Evolutionary conservation across 2,329 filamentous ascomycete genomes (phyloP).

Genomic region (Exserohilum turcica): DNA sequence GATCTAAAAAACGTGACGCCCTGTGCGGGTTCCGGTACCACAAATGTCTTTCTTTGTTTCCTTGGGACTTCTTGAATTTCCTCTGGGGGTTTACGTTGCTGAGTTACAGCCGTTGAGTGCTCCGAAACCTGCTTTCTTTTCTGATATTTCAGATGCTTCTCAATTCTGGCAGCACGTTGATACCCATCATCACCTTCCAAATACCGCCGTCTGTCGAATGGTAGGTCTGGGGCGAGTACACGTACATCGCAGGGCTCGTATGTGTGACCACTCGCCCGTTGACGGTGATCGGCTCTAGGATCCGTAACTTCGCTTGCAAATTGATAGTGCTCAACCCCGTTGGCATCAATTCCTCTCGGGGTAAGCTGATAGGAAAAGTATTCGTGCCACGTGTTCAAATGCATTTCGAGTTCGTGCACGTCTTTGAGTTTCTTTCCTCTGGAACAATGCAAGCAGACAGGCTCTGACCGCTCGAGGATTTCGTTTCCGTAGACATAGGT

Average conservation of each 20-base stretch:
- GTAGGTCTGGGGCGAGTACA: conserved; percentile 40
- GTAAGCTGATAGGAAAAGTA: conserved; percentile 36
- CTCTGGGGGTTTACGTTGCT: conserved; percentile 19
- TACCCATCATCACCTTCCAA: conserved; percentile 42
- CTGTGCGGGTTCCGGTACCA: conserved; percentile 43
- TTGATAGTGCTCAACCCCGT: conserved; percentile 21
- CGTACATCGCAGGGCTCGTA: conserved; percentile 34
- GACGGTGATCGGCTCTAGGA: conserved; percentile 23
- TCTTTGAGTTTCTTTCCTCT: conserved; percentile 6
- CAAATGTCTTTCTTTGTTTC: conserved; percentile 31
- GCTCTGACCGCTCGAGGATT: conserved; percentile 8
- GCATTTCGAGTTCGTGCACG: conserved; percentile 40
- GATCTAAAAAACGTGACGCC: conserved; percentile 49
- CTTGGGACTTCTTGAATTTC: conserved; percentile 22
- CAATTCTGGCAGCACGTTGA: conserved; percentile 15
- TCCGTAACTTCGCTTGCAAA: conserved; percentile 27
- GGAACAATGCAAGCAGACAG: conserved; percentile 29
- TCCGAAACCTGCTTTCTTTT: not conserved
- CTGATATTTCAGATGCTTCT: conserved; percentile 9
- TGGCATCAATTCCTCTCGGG: conserved; percentile 10
- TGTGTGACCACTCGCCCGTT: conserved; percentile 31
- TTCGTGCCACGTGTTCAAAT: conserved; percentile 44
- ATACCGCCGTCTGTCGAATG: conserved; percentile 46
- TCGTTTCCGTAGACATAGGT: conserved; percentile 22
- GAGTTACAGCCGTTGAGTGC: not conserved